A percentile compares a stretch with the other conserved stretches of the same genome.
Conservation (phyloP, 2,329 filamentous ascomycete genomes). For the Cladophialophora immunda region DNA sequence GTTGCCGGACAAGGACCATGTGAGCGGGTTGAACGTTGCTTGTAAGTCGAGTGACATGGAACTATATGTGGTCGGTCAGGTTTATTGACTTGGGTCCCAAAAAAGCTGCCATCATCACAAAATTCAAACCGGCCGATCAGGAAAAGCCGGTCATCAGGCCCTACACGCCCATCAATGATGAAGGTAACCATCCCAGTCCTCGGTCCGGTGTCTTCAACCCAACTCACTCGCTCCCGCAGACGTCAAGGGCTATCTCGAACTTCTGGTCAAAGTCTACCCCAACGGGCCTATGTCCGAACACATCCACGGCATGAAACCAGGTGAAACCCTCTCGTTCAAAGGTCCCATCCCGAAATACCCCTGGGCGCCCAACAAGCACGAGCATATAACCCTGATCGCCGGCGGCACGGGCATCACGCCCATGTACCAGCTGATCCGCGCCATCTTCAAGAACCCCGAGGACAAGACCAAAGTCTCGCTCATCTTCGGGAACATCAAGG, state of each 20-base stretch:
- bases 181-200: slow-evolving; percentile 59
- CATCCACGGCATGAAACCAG: slow-evolving; percentile 81
- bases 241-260: slow-evolving; percentile 80
- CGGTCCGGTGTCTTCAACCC: not conserved
- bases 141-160: slow-evolving; percentile 89
- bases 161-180: slow-evolving; percentile 91
- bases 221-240: slow-evolving; percentile 57
- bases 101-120: slow-evolving; percentile 80
- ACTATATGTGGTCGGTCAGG: slow-evolving; percentile 18
- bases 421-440: slow-evolving; percentile 92
- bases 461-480: slow-evolving; percentile 99
- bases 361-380: slow-evolving; percentile 91
- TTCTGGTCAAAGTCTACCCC: slow-evolving; percentile 91
- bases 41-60: slow-evolving; percentile 59
- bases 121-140: slow-evolving; percentile 83
- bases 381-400: slow-evolving; percentile 75
- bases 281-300: slow-evolving; percentile 91
- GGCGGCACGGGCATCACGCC: slow-evolving; percentile 97
- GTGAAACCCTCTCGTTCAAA: slow-evolving; percentile 89
- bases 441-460: slow-evolving; percentile 94
- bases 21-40: slow-evolving; percentile 81
- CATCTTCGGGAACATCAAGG: slow-evolving; percentile 86
- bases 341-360: slow-evolving; percentile 93
- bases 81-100: not conserved
- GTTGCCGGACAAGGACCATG: slow-evolving; percentile 81